phyloP scores from a whole-genome alignment of 83 land plant genomes.

The Diphasiastrum complanatum region DNA sequence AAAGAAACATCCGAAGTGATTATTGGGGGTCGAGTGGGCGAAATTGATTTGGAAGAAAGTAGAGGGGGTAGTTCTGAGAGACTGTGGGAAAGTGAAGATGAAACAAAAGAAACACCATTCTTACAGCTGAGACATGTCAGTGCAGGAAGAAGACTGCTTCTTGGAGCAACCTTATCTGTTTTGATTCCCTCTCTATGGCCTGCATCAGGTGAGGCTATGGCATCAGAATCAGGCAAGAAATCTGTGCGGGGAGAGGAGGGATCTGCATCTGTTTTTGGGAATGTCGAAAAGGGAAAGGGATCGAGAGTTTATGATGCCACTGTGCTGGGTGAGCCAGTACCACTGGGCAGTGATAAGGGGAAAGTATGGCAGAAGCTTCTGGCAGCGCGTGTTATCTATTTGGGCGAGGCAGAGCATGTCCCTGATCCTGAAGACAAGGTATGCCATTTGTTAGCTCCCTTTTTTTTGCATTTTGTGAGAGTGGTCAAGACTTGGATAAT shows the following conservation, averaged over 20 bases:
- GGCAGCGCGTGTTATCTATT: constrained; percentile 65
- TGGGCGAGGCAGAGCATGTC: constrained; percentile 80
- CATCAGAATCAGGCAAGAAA: too few relatives aligned
- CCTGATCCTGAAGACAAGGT: constrained; percentile 70
- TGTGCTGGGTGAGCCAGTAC: constrained; percentile 72
- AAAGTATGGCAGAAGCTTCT: constrained; percentile 79
- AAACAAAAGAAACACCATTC: too few relatives aligned
- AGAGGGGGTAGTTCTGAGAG: too few relatives aligned
- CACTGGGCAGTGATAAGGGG: constrained; percentile 61
- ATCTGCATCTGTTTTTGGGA: not conserved
- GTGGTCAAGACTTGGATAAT: not conserved
- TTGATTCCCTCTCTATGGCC: too few relatives aligned
- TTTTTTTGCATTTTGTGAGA: not conserved
- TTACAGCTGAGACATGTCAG: too few relatives aligned
- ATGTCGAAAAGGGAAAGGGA: constrained; percentile 9
- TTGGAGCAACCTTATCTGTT: too few relatives aligned
- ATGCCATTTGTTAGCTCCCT: not conserved
- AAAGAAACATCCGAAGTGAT: too few relatives aligned
- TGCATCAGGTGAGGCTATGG: too few relatives aligned
- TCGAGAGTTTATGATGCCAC: constrained; percentile 85
- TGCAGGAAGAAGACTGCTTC: too few relatives aligned
- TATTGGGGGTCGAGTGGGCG: too few relatives aligned
- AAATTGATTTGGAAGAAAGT: too few relatives aligned
- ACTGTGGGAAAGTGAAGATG: too few relatives aligned
- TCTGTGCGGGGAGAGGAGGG: constrained; percentile 12